Percentiles rank a stretch among this genome's conserved stretches.
These are phyloP conservation scores for Candida vartiovaarae DNA, from an alignment of 805 yeast genomes.

Conservation along the genomic window DNA sequence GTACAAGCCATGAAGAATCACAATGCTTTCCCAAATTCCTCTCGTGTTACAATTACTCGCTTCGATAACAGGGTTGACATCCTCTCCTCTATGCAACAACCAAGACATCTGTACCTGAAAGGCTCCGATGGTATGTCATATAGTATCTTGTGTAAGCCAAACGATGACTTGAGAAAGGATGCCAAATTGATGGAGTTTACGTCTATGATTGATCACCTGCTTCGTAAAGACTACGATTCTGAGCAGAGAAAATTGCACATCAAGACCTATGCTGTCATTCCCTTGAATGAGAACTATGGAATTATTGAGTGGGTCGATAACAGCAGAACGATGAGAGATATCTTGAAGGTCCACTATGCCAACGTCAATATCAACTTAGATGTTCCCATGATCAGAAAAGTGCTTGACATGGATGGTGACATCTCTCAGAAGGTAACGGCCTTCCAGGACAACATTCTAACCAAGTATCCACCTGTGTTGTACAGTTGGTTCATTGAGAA, in stretches of 20 bases:
- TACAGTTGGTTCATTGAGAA: slow-evolving; percentile 84
- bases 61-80: slow-evolving; percentile 66
- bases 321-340: slow-evolving; percentile 63
- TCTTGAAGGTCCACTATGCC: slow-evolving; percentile 39
- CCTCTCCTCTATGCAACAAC: slow-evolving; percentile 79
- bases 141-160: slow-evolving; percentile 71
- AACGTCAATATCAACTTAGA: slow-evolving; percentile 31
- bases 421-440: slow-evolving; percentile 28
- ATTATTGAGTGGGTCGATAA: slow-evolving; percentile 85
- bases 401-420: slow-evolving; percentile 21
- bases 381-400: slow-evolving; percentile 20
- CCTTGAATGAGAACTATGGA: slow-evolving; percentile 81
- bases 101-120: slow-evolving; percentile 63
- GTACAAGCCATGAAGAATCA: slow-evolving; percentile 34
- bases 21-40: slow-evolving; percentile 38
- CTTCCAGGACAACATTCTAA: slow-evolving; percentile 27
- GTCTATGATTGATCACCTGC: slow-evolving; percentile 70
- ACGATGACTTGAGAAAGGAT: slow-evolving; percentile 92
- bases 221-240: slow-evolving; percentile 63
- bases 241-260: slow-evolving; percentile 65
- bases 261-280: slow-evolving; percentile 81
- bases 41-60: slow-evolving; percentile 45
- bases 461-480: slow-evolving; percentile 57
- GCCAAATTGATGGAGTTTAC: slow-evolving; percentile 89
- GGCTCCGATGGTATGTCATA: slow-evolving; percentile 79